These are phyloP conservation scores for Epichloe hybrida DNA, from an alignment of 2,329 filamentous ascomycete genomes.

Conservation along the genomic window DNA sequence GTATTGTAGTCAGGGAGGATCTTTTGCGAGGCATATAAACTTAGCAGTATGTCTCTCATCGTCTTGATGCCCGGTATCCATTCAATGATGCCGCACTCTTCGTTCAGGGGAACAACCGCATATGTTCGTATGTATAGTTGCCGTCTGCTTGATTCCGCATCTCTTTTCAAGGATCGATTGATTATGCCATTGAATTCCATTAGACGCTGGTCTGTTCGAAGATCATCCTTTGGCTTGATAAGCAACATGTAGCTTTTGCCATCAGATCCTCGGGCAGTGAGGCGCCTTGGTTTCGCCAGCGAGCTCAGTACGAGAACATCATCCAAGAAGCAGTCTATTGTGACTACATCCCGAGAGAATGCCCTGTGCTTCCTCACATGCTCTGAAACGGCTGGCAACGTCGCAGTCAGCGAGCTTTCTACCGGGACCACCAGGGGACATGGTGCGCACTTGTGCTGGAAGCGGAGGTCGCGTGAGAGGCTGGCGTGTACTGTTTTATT, in stretches of 20 bases:
- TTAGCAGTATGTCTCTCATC: slow-evolving; percentile 77
- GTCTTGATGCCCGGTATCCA: slow-evolving; percentile 97
- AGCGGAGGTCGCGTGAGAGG: slow-evolving; percentile 63
- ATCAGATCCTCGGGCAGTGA: slow-evolving; percentile 79
- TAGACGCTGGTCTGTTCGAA: slow-evolving; percentile 90
- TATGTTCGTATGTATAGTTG: slow-evolving; percentile 96
- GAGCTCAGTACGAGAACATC: slow-evolving; percentile 85
- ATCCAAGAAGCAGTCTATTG: slow-evolving; percentile 68
- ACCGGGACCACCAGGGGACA: slow-evolving; percentile 81
- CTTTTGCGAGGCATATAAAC: slow-evolving; percentile 62
- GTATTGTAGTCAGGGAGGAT: slow-evolving; percentile 56
- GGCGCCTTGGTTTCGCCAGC: slow-evolving; percentile 78
- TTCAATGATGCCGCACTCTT: slow-evolving; percentile 95
- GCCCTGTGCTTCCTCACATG: slow-evolving; percentile 66
- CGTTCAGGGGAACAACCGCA: slow-evolving; percentile 90
- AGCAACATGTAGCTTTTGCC: slow-evolving; percentile 79
- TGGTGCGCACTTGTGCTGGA: slow-evolving; percentile 72
- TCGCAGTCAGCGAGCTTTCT: slow-evolving; percentile 71
- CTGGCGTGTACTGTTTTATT: slow-evolving; percentile 57
- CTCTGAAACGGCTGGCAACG: slow-evolving; percentile 61
- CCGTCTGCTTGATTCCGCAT: slow-evolving; percentile 78
- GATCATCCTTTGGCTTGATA: slow-evolving; percentile 95
- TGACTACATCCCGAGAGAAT: slow-evolving; percentile 76
- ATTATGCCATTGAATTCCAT: slow-evolving; percentile 99
- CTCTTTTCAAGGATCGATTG: slow-evolving; percentile 83